Evolutionary conservation across 108 stramenopile species (phyloP).

Genomic region (Cyclostephanos tholiformis): DNA sequence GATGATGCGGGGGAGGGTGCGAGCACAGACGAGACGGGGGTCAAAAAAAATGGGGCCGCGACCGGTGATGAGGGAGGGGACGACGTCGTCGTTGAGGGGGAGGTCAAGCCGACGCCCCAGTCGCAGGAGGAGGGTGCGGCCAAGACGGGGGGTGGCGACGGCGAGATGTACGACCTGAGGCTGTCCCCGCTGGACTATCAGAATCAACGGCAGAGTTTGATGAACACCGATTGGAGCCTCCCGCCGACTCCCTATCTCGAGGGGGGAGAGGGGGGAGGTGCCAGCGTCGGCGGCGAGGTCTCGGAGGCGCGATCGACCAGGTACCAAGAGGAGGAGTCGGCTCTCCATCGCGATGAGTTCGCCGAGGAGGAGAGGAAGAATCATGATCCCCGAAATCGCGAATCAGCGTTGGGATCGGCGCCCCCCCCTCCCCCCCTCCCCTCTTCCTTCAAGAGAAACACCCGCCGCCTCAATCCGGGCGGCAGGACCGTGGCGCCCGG

Average conservation of each 20-base stretch:
- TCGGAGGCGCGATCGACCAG: not conserved
- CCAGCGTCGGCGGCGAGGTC: too few species aligned
- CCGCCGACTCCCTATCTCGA: not conserved
- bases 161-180: not conserved
- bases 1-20: too few species aligned
- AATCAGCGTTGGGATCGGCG: conserved; percentile 22
- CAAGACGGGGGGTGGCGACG: not conserved
- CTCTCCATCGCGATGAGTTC: conserved; percentile 23
- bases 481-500: not conserved
- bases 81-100: not conserved
- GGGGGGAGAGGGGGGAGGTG: not conserved
- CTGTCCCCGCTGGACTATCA: not conserved
- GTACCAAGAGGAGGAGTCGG: not conserved
- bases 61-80: not conserved
- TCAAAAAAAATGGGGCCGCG: too few species aligned
- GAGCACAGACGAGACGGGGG: too few species aligned
- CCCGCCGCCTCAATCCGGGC: conserved; percentile 2
- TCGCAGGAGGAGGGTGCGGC: not conserved
- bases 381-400: conserved; percentile 20
- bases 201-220: conserved; percentile 8
- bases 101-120: not conserved
- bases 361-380: conserved; percentile 10
- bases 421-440: not conserved
- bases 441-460: not conserved
- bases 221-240: not conserved